A percentile compares a stretch with the other conserved stretches of the same genome.
phyloP scores from a whole-genome alignment of 148 eudicot genomes.

The Suaeda aralocaspica region DNA sequence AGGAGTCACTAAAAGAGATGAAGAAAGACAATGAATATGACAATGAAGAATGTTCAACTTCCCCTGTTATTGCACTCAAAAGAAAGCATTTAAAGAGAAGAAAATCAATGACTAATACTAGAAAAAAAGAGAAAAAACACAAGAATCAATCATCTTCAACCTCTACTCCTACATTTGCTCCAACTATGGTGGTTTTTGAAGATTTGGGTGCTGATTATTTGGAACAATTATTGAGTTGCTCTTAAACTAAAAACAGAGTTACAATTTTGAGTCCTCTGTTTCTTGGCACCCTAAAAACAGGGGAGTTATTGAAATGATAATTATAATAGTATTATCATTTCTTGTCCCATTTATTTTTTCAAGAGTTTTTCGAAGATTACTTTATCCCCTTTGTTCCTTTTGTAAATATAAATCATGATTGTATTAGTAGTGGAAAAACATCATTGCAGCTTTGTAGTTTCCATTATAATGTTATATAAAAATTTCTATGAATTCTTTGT shows the following conservation, averaged over 20 bases:
- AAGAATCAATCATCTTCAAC: not conserved
- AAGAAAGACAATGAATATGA: constrained; percentile 6
- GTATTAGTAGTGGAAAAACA: not conserved
- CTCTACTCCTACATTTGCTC: not conserved
- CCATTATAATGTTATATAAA: no score
- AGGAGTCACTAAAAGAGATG: constrained; percentile 43
- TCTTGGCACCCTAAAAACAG: not conserved
- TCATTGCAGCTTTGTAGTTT: not conserved
- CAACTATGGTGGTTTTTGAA: constrained; percentile 41
- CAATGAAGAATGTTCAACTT: constrained; percentile 23
- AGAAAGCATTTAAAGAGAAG: constrained; percentile 44
- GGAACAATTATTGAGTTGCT: constrained; percentile 39
- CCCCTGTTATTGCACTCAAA: constrained; percentile 54
- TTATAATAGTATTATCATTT: not conserved
- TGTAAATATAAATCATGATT: constrained; percentile 23
- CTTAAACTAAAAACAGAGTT: constrained; percentile 8
- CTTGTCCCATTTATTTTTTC: not conserved
- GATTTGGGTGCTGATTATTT: constrained; percentile 62
- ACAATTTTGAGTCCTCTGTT: constrained; percentile 19
- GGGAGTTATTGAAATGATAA: not conserved
- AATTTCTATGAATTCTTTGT: no score
- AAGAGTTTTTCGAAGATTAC: constrained; percentile 6
- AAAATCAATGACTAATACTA: constrained; percentile 17
- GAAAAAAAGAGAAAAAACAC: constrained; percentile 23
- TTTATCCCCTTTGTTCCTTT: constrained; percentile 26